Percentiles rank a stretch among this genome's conserved stretches.
phyloP scores from a whole-genome alignment of 208 protist genomes.

The Phytomonas sp. region DNA sequence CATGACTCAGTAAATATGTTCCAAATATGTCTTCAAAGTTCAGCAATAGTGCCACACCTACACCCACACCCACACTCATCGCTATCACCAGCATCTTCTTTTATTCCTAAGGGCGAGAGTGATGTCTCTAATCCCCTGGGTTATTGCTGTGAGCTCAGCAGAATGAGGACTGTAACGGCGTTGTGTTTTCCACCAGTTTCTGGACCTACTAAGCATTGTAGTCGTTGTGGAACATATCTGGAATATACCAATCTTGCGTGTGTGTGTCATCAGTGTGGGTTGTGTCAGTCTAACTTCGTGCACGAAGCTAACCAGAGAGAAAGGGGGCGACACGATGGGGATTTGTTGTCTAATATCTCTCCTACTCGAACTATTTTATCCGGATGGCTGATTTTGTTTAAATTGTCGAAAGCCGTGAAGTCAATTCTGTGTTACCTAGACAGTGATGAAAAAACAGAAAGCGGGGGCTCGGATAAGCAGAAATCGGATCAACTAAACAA shows the following conservation, averaged over 20 bases:
- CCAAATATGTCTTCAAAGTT: conserved; percentile 5
- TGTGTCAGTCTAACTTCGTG: neutral
- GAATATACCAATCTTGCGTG: neutral
- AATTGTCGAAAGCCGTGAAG: neutral
- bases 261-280: neutral
- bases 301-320: neutral
- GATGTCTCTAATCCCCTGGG: neutral
- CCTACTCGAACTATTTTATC: neutral
- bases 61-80: neutral
- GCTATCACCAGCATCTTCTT: neutral
- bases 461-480: neutral
- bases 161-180: neutral
- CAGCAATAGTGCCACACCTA: neutral
- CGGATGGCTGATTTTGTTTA: neutral
- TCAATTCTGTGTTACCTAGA: neutral
- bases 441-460: neutral
- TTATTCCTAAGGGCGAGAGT: neutral
- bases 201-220: neutral
- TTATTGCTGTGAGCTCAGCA: neutral
- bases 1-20: conserved; percentile 12
- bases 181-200: neutral
- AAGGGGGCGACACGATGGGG: neutral
- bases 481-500: neutral
- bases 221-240: neutral
- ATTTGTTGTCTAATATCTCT: neutral